These are phyloP conservation scores for Monosporozyma yasuniensis DNA, from an alignment of 805 yeast genomes.

Conservation along the genomic window DNA sequence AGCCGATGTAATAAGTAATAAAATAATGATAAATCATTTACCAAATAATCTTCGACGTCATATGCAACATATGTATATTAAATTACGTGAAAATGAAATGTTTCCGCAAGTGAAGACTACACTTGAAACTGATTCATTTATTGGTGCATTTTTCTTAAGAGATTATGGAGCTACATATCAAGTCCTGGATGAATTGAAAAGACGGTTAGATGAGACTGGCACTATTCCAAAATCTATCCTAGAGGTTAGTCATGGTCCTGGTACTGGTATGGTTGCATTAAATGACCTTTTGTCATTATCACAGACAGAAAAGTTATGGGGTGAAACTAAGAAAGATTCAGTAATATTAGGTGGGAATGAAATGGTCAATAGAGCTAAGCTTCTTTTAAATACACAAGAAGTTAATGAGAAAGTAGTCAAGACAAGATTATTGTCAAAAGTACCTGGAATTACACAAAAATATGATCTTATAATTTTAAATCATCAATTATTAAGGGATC, in stretches of 20 bases:
- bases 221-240: constrained; percentile 62
- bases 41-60: constrained; percentile 59
- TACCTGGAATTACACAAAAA: constrained; percentile 38
- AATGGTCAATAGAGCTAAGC: constrained; percentile 74
- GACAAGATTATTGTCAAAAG: constrained; percentile 12
- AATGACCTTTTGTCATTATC: neutral
- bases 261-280: constrained; percentile 75
- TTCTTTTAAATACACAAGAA: neutral
- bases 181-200: constrained; percentile 56
- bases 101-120: constrained; percentile 40
- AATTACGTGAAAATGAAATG: constrained; percentile 43
- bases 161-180: constrained; percentile 65
- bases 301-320: neutral
- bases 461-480: constrained; percentile 80
- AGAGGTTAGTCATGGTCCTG: constrained; percentile 86
- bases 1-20: constrained; percentile 50
- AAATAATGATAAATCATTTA: constrained; percentile 48
- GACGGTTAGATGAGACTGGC: constrained; percentile 33
- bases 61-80: constrained; percentile 48
- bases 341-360: constrained; percentile 60
- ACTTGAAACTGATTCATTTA: constrained; percentile 65
- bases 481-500: constrained; percentile 61
- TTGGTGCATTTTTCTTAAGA: constrained; percentile 72
- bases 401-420: neutral
- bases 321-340: constrained; percentile 43